Percentiles rank a stretch among this genome's conserved stretches.
phyloP scores from a whole-genome alignment of 2,329 filamentous ascomycete species.

The Aspergillus melleus region DNA sequence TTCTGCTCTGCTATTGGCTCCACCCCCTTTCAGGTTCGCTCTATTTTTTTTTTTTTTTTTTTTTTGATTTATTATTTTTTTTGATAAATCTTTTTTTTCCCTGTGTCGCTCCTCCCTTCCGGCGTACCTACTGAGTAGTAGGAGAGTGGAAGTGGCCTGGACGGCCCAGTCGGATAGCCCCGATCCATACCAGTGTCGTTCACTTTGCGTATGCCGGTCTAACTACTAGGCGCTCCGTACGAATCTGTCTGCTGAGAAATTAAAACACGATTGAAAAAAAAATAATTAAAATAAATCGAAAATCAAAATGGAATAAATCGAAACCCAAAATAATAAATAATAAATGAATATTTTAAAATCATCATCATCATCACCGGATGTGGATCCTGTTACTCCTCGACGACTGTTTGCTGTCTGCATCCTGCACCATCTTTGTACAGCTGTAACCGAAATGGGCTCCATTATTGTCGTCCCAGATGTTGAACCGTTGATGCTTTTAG shows the following conservation, averaged over 20 bases:
- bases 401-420: constrained; percentile 38
- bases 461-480: constrained; percentile 20
- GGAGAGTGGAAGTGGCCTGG: constrained; percentile 6
- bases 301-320: constrained; percentile 8
- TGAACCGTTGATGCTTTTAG: constrained; percentile 32
- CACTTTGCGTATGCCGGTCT: constrained; percentile 4
- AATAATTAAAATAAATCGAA: constrained; percentile 14
- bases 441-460: constrained; percentile 36
- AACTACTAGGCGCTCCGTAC: not conserved
- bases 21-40: constrained; percentile 20
- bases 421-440: constrained; percentile 34
- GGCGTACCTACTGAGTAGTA: not conserved
- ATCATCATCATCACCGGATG: constrained; percentile 5
- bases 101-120: constrained; percentile 16
- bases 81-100: constrained; percentile 1
- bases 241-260: constrained; percentile 19
- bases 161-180: constrained; percentile 26
- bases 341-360: constrained; percentile 11
- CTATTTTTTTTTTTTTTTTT: constrained; percentile 6
- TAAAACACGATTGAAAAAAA: constrained; percentile 7
- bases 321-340: not conserved
- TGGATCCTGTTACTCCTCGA: constrained; percentile 33
- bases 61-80: not conserved
- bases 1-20: constrained; percentile 20
- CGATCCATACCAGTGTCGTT: constrained; percentile 21